Conservation (phyloP, 345 rosid species). For the Toxicodendron radicans region DNA sequence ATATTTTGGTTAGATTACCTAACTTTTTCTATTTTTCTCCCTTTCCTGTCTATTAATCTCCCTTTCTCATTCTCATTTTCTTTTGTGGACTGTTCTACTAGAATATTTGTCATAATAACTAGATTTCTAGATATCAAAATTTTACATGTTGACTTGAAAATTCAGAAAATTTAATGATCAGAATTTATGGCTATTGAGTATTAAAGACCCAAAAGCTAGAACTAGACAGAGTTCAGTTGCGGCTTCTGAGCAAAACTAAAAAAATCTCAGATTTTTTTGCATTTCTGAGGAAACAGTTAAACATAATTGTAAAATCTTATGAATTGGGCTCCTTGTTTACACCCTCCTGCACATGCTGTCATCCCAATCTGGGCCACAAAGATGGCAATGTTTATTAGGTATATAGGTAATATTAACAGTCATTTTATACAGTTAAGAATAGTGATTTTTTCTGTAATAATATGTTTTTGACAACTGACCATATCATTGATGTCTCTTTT, state of each 20-base stretch:
- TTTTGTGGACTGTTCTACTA: too few species aligned
- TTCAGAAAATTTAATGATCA: neutral
- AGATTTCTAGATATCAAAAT: neutral
- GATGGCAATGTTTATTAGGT: neutral
- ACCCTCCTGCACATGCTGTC: neutral
- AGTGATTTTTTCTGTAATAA: neutral
- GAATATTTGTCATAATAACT: too few species aligned
- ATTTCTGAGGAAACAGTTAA: neutral
- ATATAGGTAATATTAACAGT: neutral
- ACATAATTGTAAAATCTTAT: neutral
- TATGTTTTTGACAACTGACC: neutral
- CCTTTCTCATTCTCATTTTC: too few species aligned
- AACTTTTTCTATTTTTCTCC: neutral
- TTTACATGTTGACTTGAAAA: neutral
- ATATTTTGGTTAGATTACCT: too few species aligned
- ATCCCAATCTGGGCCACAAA: neutral
- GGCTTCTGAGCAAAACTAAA: neutral
- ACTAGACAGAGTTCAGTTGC: too few species aligned
- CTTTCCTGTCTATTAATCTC: neutral
- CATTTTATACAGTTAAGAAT: too few species aligned
- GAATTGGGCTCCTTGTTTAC: neutral
- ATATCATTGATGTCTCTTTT: conserved; percentile 11
- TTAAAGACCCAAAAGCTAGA: neutral
- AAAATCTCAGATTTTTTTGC: neutral
- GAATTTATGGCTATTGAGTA: neutral